phyloP scores from a whole-genome alignment of 2,329 filamentous ascomycete genomes.

The Calonectria pteridis region DNA sequence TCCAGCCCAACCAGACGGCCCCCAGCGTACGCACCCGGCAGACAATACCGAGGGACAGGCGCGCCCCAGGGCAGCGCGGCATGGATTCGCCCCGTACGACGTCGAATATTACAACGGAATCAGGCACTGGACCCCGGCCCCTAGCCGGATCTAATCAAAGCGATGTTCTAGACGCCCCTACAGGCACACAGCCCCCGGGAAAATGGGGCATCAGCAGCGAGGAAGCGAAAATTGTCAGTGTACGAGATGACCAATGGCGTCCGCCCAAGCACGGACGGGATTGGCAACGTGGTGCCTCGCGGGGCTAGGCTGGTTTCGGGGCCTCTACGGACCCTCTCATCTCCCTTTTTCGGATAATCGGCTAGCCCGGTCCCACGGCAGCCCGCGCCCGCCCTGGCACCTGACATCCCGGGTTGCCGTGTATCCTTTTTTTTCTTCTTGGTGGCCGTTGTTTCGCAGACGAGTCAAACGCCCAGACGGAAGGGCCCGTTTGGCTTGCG shows the following conservation, averaged over 20 bases:
- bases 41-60: not conserved
- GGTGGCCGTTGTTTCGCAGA: not conserved
- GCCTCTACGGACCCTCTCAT: not conserved
- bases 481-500: not conserved
- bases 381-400: not conserved
- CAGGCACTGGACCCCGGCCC: not conserved
- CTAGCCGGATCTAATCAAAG: not conserved
- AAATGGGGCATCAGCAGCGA: not conserved
- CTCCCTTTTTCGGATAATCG: constrained; percentile 12
- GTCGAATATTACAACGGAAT: not conserved
- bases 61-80: not conserved
- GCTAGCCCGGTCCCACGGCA: constrained; percentile 1
- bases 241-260: not conserved
- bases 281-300: not conserved
- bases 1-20: not conserved
- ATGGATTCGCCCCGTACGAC: not conserved
- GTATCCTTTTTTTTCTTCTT: no score
- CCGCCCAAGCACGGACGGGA: not conserved
- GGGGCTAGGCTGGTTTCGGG: constrained; percentile 2
- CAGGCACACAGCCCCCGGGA: not conserved
- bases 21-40: not conserved
- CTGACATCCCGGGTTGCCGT: not conserved
- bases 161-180: not conserved
- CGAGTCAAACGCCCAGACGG: not conserved
- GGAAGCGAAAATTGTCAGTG: not conserved